These are phyloP conservation scores for Kluyveromyces nonfermentans DNA, from an alignment of 805 yeast genomes.

Conservation along the genomic window DNA sequence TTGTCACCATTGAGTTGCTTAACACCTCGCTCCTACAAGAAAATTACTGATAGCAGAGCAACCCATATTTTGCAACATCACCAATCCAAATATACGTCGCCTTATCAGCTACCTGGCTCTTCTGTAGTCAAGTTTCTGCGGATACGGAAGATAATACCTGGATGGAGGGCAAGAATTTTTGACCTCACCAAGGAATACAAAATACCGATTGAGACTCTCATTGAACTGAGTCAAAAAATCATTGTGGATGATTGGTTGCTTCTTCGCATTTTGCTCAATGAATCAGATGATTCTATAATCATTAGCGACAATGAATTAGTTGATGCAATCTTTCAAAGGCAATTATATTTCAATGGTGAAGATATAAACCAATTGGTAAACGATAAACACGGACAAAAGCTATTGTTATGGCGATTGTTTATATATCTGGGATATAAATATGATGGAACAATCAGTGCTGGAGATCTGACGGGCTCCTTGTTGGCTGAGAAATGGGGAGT, in stretches of 20 bases:
- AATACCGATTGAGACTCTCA: slow-evolving; percentile 33
- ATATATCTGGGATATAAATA: slow-evolving; percentile 34
- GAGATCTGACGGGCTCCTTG: slow-evolving; percentile 18
- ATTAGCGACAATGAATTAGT: slow-evolving; percentile 43
- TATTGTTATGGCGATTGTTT: slow-evolving; percentile 33
- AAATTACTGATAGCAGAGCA: slow-evolving; percentile 14
- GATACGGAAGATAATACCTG: slow-evolving; percentile 36
- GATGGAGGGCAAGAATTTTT: slow-evolving; percentile 31
- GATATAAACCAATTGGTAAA: slow-evolving; percentile 28
- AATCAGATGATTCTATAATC: slow-evolving; percentile 10
- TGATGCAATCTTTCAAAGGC: slow-evolving; percentile 47
- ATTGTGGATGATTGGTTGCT: slow-evolving; percentile 25
- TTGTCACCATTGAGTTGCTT: slow-evolving; percentile 51
- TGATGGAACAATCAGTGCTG: slow-evolving; percentile 22
- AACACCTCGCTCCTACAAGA: slow-evolving; percentile 34
- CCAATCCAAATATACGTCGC: slow-evolving; percentile 31
- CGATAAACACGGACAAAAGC: slow-evolving; percentile 29
- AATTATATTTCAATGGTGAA: slow-evolving; percentile 34
- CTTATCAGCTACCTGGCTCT: slow-evolving; percentile 36
- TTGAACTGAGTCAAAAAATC: slow-evolving; percentile 45
- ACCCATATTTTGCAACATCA: slow-evolving; percentile 18
- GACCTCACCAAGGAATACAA: slow-evolving; percentile 30
- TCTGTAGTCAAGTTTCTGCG: slow-evolving; percentile 31
- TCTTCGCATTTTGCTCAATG: slow-evolving; percentile 10
- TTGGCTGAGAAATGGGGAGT: slow-evolving; percentile 31